Evolutionary conservation across 768 basidiomycete genomes (phyloP).

Genomic region (Pleurotus tuber-regium): DNA sequence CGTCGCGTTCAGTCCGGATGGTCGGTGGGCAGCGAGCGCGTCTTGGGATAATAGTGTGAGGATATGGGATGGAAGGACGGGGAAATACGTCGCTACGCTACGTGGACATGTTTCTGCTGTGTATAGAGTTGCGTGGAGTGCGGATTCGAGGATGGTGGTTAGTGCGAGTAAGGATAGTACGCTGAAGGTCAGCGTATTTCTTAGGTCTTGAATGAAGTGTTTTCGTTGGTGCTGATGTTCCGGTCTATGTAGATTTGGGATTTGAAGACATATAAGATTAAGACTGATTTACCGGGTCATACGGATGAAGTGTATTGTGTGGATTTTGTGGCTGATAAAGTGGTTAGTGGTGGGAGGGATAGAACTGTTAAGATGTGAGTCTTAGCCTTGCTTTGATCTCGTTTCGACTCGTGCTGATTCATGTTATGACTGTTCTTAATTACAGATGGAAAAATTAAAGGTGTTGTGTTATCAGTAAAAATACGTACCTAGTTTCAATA

Average conservation of each 20-base stretch:
- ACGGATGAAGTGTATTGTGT: conserved; percentile 99
- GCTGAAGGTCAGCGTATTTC: conserved; percentile 65
- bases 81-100: conserved; percentile 87
- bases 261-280: conserved; percentile 93
- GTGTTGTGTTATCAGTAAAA: no score
- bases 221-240: no score
- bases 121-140: conserved; percentile 93
- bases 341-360: conserved; percentile 97
- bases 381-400: neutral
- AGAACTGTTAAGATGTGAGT: conserved; percentile 90
- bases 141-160: conserved; percentile 87
- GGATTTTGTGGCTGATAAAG: conserved; percentile 97
- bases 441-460: conserved; percentile 22
- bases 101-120: conserved; percentile 94
- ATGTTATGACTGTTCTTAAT: neutral
- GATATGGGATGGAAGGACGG: conserved; percentile 84
- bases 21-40: conserved; percentile 86
- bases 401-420: neutral
- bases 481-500: no score
- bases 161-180: conserved; percentile 97
- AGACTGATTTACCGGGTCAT: conserved; percentile 92
- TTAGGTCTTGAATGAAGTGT: neutral
- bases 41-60: conserved; percentile 91
- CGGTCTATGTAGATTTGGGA: conserved; percentile 90
- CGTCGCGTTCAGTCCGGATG: conserved; percentile 94